A percentile compares a stretch with the other conserved stretches of the same genome.
These are phyloP conservation scores for Boeremia lycopersici DNA, from an alignment of 2,329 filamentous ascomycete genomes.

Conservation along the genomic window DNA sequence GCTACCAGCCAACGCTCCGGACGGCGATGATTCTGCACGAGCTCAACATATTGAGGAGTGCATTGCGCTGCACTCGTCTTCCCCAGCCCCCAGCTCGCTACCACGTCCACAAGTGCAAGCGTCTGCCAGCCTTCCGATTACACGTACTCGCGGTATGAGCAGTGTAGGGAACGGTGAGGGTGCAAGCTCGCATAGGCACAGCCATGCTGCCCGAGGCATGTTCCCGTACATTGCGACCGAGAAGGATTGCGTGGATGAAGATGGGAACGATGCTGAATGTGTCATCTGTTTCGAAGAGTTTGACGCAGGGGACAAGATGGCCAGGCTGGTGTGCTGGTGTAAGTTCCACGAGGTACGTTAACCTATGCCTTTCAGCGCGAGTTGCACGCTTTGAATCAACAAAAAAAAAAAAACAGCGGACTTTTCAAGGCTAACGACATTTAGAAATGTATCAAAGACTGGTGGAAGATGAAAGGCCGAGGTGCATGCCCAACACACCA, in stretches of 20 bases:
- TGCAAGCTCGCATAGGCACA: conserved; percentile 31
- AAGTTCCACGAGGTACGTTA: conserved; percentile 63
- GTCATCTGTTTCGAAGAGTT: conserved; percentile 71
- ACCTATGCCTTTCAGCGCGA: too few relatives aligned
- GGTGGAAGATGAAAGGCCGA: conserved; percentile 63
- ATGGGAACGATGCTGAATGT: conserved; percentile 60
- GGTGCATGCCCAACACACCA: conserved; percentile 68
- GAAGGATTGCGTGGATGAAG: conserved; percentile 66
- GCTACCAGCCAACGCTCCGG: conserved; percentile 60
- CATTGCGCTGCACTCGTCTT: conserved; percentile 42
- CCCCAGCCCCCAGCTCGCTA: conserved; percentile 22
- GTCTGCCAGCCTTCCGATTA: conserved; percentile 35
- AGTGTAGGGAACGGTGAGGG: conserved; percentile 34
- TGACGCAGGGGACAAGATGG: conserved; percentile 63
- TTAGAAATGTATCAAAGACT: conserved; percentile 61
- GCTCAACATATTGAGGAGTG: conserved; percentile 54
- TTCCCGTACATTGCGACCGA: conserved; percentile 64
- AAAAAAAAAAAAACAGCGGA: too few relatives aligned
- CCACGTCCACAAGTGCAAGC: conserved; percentile 21
- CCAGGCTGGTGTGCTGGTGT: conserved; percentile 66
- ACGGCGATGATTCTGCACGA: conserved; percentile 48
- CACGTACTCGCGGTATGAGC: conserved; percentile 44
- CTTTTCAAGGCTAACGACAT: conserved; percentile 1
- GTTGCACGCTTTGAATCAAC: too few relatives aligned
- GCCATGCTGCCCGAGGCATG: conserved; percentile 49